Evolutionary conservation across 2,329 filamentous ascomycete species (phyloP), one percentile per base, ranked within the genome.

Genomic region (Tolypocladium sp.): DNA sequence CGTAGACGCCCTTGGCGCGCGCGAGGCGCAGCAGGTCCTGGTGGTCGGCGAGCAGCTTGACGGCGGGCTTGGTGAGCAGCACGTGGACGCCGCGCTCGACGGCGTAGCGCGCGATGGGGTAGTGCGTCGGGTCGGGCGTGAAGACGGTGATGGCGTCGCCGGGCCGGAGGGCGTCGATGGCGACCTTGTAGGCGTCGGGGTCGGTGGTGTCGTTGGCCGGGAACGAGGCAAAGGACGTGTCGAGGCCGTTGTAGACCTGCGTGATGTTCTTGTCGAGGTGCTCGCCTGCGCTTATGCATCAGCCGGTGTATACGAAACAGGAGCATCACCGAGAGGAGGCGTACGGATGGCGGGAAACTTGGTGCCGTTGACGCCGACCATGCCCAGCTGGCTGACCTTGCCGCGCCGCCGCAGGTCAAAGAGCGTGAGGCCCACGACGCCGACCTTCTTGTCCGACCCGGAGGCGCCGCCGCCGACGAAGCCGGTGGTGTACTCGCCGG

Each of bases 121-220:
- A 96, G 75, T 97, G 92, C 1, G 92, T 96, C 8, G 91, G 89
- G 74, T 97, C 92, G 0, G 92, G 91, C 1, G 92, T 96, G 82
- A 97, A 97, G 76, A 97, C 93, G 61, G 92, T 96, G 74, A 97
- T 93, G 66, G 92, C 92, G 65, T 92, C 91, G 66, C 92, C 92
- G 8, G 88, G 84, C 51, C 83, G 82, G 49, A 97, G 83, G 12
- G 86, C 85, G 73, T 96, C 91, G 69, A 97, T 96, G 66, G 92
- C 92, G 15, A 82, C 72, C 76, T 94, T 96, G 83, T 96, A 97
- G 52, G 92, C 86, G 57, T 92, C 87, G 5, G 91, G 82, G 69
- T 96, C 90, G 63, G 82, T 81, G 58, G 76, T 74, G 68, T 90
- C 85, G 73, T 95, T 86, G 66, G 85, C 83, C 2, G 89, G 93